A percentile compares a stretch with the other conserved stretches of the same genome.
Conservation (phyloP, 2,329 filamentous ascomycete species). For the Cercospora citrullina region DNA sequence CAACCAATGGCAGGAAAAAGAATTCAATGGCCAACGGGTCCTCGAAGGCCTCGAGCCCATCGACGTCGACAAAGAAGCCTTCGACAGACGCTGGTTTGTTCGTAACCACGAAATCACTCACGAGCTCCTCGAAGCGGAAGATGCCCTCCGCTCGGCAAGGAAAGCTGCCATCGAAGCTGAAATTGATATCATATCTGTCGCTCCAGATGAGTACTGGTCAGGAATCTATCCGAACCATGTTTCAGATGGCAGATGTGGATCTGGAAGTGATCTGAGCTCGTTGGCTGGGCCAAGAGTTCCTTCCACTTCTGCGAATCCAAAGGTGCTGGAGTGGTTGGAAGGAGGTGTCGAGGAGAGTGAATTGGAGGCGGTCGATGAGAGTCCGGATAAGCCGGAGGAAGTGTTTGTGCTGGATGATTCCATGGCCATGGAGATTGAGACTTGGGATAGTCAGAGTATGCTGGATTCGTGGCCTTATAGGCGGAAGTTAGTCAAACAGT, state of each 20-base stretch:
- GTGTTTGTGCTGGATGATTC: neutral
- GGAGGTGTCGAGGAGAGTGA: neutral
- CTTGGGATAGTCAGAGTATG: conserved; percentile 4
- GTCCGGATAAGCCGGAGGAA: neutral
- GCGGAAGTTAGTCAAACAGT: neutral
- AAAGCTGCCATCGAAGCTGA: conserved; percentile 1
- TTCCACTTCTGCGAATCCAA: neutral
- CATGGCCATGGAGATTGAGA: neutral
- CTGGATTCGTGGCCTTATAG: neutral
- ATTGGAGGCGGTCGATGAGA: neutral
- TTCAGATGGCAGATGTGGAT: neutral
- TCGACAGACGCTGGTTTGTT: conserved; percentile 11
- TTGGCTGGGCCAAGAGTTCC: neutral
- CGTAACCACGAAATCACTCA: conserved; percentile 9
- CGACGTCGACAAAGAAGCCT: neutral
- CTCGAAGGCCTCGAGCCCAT: neutral
- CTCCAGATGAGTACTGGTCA: neutral
- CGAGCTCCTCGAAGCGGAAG: conserved; percentile 13
- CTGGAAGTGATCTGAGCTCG: neutral
- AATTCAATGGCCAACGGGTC: neutral
- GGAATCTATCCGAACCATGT: neutral
- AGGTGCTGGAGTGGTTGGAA: neutral
- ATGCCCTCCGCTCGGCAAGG: neutral
- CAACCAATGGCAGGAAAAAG: neutral
- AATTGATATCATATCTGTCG: neutral